Conservation (phyloP, 768 basidiomycete genomes). For the Podaxis sp. region DNA sequence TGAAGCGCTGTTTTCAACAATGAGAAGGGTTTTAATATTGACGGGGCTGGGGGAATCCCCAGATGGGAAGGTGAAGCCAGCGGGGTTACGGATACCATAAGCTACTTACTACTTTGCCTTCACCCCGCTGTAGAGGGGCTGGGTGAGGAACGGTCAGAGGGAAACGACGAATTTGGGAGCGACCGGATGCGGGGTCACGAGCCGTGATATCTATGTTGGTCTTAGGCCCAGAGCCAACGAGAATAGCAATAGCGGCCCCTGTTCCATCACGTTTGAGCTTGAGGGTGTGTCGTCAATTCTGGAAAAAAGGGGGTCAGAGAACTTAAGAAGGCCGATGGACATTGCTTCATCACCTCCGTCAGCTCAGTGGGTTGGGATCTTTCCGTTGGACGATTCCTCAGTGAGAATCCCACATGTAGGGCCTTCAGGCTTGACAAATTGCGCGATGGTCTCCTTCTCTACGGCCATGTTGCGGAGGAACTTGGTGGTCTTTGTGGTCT, state of each 20-base stretch:
- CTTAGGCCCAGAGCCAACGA: constrained; percentile 38
- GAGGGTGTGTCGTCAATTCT: constrained; percentile 42
- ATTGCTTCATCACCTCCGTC: constrained; percentile 41
- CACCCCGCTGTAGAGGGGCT: too few species aligned
- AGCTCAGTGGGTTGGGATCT: constrained; percentile 55
- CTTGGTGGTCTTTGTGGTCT: constrained; percentile 95
- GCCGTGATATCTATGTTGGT: constrained; percentile 35
- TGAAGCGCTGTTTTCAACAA: too few species aligned
- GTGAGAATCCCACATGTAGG: constrained; percentile 89
- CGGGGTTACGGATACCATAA: too few species aligned
- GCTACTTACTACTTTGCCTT: too few species aligned
- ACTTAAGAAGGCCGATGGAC: neutral
- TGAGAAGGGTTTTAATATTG: too few species aligned
- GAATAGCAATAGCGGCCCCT: constrained; percentile 23
- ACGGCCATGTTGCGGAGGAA: constrained; percentile 94
- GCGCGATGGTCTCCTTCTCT: constrained; percentile 94
- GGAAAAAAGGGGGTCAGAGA: neutral
- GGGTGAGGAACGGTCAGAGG: too few species aligned
- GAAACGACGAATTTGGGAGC: too few species aligned
- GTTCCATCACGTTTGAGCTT: constrained; percentile 28
- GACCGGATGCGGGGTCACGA: too few species aligned
- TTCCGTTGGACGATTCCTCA: constrained; percentile 78
- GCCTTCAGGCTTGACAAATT: constrained; percentile 92
- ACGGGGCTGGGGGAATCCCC: too few species aligned
- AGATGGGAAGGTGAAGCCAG: too few species aligned